A percentile compares a stretch with the other conserved stretches of the same genome.
These are phyloP conservation scores for Poa annua DNA, from an alignment of 176 grass and related monocot genomes.

Conservation along the genomic window DNA sequence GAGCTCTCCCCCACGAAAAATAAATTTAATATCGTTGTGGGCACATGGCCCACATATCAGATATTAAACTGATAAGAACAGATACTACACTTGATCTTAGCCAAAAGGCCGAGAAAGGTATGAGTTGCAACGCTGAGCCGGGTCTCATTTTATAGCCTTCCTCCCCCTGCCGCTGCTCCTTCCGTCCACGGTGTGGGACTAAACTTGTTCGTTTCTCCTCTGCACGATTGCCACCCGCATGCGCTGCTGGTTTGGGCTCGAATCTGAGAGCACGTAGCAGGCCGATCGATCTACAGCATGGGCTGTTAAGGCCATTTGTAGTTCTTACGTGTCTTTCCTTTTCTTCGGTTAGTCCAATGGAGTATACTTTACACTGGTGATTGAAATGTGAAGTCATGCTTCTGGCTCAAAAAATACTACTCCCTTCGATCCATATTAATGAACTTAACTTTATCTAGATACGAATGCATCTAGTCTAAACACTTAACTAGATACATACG, in stretches of 20 bases:
- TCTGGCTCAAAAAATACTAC: no score
- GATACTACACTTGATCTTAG: constrained; percentile 91
- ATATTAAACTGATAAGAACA: constrained; percentile 98
- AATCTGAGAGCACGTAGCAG: background rate
- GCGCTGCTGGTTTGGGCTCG: background rate
- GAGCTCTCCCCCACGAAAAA: background rate
- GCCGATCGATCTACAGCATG: background rate
- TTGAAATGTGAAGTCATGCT: no score
- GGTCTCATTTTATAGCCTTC: background rate
- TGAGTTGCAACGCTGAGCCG: background rate
- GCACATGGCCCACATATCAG: constrained; percentile 19
- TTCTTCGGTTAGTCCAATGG: background rate
- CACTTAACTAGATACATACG: no score
- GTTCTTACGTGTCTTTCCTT: background rate
- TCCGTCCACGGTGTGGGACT: background rate
- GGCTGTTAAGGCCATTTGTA: background rate
- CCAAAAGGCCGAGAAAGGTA: constrained; percentile 92
- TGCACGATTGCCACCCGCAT: background rate
- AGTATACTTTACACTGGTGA: no score
- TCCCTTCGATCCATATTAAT: no score
- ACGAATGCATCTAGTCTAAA: no score
- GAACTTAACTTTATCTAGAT: no score
- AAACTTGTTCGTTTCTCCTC: background rate
- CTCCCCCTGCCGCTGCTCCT: background rate
- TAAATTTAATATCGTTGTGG: background rate